Conservation (phyloP, 1,139 yeast species). For the Geotrichum aggregatum region DNA sequence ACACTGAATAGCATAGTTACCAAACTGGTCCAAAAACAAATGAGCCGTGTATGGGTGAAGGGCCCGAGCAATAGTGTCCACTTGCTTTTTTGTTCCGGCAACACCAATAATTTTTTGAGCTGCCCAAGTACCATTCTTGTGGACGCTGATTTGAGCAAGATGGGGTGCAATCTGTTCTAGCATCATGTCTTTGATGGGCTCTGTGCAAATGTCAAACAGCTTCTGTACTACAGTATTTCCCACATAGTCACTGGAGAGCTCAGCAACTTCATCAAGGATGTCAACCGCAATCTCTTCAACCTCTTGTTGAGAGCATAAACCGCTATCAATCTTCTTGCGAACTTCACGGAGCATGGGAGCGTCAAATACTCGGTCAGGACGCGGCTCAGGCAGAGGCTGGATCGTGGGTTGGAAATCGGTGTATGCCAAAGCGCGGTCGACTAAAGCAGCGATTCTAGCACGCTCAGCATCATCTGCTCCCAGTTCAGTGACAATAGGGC, state of each 20-base stretch:
- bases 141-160: conserved; percentile 88
- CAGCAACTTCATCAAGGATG: conserved; percentile 87
- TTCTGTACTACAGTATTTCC: conserved; percentile 98
- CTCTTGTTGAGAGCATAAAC: conserved; percentile 47
- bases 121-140: conserved; percentile 99
- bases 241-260: conserved; percentile 82
- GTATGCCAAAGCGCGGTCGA: conserved; percentile 33
- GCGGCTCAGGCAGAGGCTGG: conserved; percentile 37
- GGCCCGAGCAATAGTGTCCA: conserved; percentile 61
- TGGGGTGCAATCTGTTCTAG: conserved; percentile 72
- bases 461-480: conserved; percentile 35
- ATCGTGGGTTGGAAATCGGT: conserved; percentile 30
- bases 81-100: conserved; percentile 65
- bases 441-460: conserved; percentile 24
- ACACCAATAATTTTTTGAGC: conserved; percentile 90
- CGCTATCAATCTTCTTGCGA: conserved; percentile 48
- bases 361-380: conserved; percentile 64
- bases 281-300: conserved; percentile 79
- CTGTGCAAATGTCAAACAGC: conserved; percentile 67
- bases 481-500: conserved; percentile 33
- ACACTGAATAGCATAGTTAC: conserved; percentile 92
- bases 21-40: conserved; percentile 90
- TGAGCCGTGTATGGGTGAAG: conserved; percentile 80
- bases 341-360: conserved; percentile 72
- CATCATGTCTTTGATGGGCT: conserved; percentile 74